phyloP scores from a whole-genome alignment of 1,139 yeast species.

The Taphrina betulina region DNA sequence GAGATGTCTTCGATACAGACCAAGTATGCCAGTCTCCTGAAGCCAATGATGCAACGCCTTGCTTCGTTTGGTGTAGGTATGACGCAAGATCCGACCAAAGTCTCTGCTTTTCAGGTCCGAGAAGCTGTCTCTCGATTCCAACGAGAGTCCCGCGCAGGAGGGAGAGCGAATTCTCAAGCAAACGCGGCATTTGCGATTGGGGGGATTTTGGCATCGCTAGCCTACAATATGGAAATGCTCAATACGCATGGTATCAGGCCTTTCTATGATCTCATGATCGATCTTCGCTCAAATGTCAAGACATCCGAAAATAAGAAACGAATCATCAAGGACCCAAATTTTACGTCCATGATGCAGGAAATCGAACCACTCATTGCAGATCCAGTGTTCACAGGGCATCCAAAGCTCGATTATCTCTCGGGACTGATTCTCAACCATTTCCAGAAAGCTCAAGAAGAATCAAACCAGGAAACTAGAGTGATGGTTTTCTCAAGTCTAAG shows the following conservation, averaged over 20 bases:
- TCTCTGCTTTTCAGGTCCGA: constrained; percentile 71
- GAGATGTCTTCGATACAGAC: constrained; percentile 57
- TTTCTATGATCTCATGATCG: constrained; percentile 56
- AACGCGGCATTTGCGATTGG: constrained; percentile 38
- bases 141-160: constrained; percentile 41
- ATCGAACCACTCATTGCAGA: constrained; percentile 52
- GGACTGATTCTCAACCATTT: constrained; percentile 37
- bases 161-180: constrained; percentile 39
- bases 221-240: constrained; percentile 55
- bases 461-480: constrained; percentile 59
- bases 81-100: constrained; percentile 58
- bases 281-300: constrained; percentile 41
- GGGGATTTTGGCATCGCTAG: constrained; percentile 68
- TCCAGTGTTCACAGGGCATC: constrained; percentile 62
- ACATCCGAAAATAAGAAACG: constrained; percentile 61
- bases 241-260: constrained; percentile 80
- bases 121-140: constrained; percentile 55
- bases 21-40: constrained; percentile 58
- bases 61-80: constrained; percentile 55
- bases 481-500: constrained; percentile 85
- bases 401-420: constrained; percentile 52
- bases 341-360: constrained; percentile 50
- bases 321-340: constrained; percentile 56
- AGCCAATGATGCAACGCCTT: constrained; percentile 65
- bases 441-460: constrained; percentile 31